These are phyloP conservation scores for Xylaria curta DNA, from an alignment of 495 filamentous ascomycete species.

Conservation along the genomic window DNA sequence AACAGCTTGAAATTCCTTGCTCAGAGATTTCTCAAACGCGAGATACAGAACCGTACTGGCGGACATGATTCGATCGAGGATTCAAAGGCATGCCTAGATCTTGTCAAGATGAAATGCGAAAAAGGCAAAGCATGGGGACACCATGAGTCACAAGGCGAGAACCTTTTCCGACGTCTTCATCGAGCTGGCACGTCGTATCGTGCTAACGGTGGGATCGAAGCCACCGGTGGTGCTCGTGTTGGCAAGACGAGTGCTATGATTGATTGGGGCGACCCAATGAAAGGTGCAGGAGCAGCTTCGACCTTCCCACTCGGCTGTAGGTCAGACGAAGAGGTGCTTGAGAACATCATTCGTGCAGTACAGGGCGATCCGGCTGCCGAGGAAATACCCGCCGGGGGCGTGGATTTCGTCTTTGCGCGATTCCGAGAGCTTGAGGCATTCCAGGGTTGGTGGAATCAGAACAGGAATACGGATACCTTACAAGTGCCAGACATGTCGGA, in stretches of 20 bases:
- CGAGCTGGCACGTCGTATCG: constrained; percentile 60
- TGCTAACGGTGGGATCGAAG: constrained; percentile 57
- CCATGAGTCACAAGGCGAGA: constrained; percentile 74
- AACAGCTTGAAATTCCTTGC: constrained; percentile 87
- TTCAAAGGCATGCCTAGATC: constrained; percentile 84
- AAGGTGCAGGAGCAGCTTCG: constrained; percentile 74
- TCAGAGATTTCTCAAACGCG: constrained; percentile 77
- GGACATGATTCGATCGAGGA: constrained; percentile 96
- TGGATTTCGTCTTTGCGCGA: constrained; percentile 90
- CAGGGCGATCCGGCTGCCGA: constrained; percentile 69
- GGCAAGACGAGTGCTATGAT: constrained; percentile 80
- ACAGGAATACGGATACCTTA: constrained; percentile 42
- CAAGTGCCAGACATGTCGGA: constrained; percentile 37
- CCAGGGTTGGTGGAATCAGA: constrained; percentile 81
- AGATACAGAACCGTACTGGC: constrained; percentile 71
- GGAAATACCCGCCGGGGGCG: constrained; percentile 69
- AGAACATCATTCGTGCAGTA: constrained; percentile 69
- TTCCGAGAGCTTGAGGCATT: constrained; percentile 82
- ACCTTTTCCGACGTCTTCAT: constrained; percentile 82
- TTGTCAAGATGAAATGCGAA: constrained; percentile 94
- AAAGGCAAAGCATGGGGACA: constrained; percentile 85
- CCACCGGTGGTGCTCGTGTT: constrained; percentile 51
- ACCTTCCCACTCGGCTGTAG: constrained; percentile 73
- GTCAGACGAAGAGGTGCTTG: constrained; percentile 75
- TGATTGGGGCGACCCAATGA: constrained; percentile 84